These are phyloP conservation scores for Vigna trinervia DNA, from an alignment of 306 rosid genomes.

Conservation along the genomic window DNA sequence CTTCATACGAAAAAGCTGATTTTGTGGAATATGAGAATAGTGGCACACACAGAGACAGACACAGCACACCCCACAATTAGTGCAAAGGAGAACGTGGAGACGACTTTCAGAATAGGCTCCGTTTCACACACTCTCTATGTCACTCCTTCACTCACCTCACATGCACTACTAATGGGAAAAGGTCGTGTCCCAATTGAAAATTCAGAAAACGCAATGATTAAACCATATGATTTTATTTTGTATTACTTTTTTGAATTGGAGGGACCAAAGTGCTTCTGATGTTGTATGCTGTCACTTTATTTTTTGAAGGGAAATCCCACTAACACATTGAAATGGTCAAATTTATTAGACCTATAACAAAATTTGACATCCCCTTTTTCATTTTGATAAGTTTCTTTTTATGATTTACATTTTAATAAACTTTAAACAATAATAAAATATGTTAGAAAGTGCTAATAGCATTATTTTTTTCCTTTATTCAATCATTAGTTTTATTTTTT, in stretches of 20 bases:
- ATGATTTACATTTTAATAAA: too few species aligned
- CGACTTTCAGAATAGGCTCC: conserved; percentile 55
- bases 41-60: conserved; percentile 11
- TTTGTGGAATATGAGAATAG: conserved; percentile 51
- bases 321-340: not conserved
- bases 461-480: too few species aligned
- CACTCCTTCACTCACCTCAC: conserved; percentile 35
- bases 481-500: too few species aligned
- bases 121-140: not conserved
- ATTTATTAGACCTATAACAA: not conserved
- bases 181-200: conserved; percentile 19
- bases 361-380: not conserved
- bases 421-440: too few species aligned
- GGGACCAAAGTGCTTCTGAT: not conserved
- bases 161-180: conserved; percentile 23
- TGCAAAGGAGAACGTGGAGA: conserved; percentile 69
- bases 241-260: conserved; percentile 9
- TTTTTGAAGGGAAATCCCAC: not conserved
- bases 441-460: too few species aligned
- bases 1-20: conserved; percentile 23
- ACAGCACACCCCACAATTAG: conserved; percentile 44
- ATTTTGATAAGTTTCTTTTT: too few species aligned
- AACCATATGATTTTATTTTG: conserved; percentile 17
- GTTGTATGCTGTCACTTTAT: not conserved
- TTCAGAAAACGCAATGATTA: conserved; percentile 7